Conservation (phyloP, 2,329 filamentous ascomycete genomes). For the Aspergillus piperis region DNA sequence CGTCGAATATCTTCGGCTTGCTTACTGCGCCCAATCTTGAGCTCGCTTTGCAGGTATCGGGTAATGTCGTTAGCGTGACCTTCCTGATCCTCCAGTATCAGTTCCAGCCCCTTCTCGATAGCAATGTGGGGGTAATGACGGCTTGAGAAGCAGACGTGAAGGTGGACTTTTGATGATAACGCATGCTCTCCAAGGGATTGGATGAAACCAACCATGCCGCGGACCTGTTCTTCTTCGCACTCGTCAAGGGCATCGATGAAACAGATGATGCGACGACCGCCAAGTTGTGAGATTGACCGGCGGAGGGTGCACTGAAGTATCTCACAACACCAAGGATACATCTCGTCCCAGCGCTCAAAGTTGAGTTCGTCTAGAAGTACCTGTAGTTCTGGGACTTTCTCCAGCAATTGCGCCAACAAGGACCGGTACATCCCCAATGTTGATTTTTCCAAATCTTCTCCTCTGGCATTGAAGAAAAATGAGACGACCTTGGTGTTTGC, state of each 20-base stretch:
- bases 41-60: conserved; percentile 35
- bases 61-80: conserved; percentile 42
- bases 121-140: conserved; percentile 46
- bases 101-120: conserved; percentile 29
- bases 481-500: conserved; percentile 32
- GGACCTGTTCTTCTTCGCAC: conserved; percentile 39
- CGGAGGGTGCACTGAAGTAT: conserved; percentile 31
- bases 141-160: conserved; percentile 43
- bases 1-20: conserved; percentile 27
- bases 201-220: conserved; percentile 39
- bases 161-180: not conserved
- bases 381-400: conserved; percentile 37
- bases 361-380: conserved; percentile 9
- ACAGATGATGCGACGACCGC: conserved; percentile 27
- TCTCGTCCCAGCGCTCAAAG: accelerated
- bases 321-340: conserved; percentile 19
- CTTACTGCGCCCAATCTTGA: conserved; percentile 29
- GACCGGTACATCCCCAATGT: conserved; percentile 54
- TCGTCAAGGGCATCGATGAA: conserved; percentile 51
- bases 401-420: conserved; percentile 51
- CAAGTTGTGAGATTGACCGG: conserved; percentile 29
- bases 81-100: conserved; percentile 41
- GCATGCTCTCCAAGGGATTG: conserved; percentile 30
- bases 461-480: conserved; percentile 56
- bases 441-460: conserved; percentile 48